phyloP scores from a whole-genome alignment of 441 rosid species.

The Gossypium laxum region DNA sequence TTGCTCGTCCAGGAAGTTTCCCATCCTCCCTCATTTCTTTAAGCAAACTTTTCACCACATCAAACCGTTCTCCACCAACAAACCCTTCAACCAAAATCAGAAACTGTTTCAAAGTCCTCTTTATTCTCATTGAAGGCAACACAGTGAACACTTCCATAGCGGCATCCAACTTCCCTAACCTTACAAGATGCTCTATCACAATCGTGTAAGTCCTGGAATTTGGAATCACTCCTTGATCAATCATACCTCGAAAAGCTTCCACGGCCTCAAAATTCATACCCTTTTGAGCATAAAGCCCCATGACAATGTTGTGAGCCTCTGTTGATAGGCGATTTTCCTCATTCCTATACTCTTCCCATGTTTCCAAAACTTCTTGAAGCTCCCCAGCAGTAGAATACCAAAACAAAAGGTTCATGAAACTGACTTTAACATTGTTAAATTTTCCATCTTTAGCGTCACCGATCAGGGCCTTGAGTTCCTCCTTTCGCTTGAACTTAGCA shows the following conservation, averaged over 20 bases:
- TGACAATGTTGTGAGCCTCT: conserved; percentile 60
- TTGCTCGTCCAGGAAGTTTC: conserved; percentile 46
- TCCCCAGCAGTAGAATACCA: conserved; percentile 55
- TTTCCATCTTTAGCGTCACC: conserved; percentile 36
- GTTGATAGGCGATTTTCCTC: conserved; percentile 41
- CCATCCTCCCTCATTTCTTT: conserved; percentile 62
- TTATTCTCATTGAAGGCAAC: conserved; percentile 72
- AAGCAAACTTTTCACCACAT: conserved; percentile 43
- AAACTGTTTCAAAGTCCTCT: conserved; percentile 60
- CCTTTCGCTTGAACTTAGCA: conserved; percentile 39
- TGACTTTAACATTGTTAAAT: conserved; percentile 35
- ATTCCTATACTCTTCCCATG: conserved; percentile 47
- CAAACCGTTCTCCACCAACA: conserved; percentile 36
- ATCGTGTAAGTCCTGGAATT: conserved; percentile 75
- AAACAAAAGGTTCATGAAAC: conserved; percentile 59
- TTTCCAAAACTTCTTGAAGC: conserved; percentile 37
- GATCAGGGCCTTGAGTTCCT: conserved; percentile 44
- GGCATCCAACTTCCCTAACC: conserved; percentile 41
- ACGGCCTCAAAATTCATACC: conserved; percentile 45
- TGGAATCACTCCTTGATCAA: conserved; percentile 60
- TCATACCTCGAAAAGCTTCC: conserved; percentile 37
- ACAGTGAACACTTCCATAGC: conserved; percentile 49
- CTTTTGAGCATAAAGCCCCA: conserved; percentile 35
- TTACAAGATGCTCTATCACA: conserved; percentile 64
- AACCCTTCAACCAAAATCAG: conserved; percentile 45